A percentile compares a stretch with the other conserved stretches of the same genome.
These are phyloP conservation scores for Salvia splendens DNA, from an alignment of 257 asterid genomes.

Conservation along the genomic window DNA sequence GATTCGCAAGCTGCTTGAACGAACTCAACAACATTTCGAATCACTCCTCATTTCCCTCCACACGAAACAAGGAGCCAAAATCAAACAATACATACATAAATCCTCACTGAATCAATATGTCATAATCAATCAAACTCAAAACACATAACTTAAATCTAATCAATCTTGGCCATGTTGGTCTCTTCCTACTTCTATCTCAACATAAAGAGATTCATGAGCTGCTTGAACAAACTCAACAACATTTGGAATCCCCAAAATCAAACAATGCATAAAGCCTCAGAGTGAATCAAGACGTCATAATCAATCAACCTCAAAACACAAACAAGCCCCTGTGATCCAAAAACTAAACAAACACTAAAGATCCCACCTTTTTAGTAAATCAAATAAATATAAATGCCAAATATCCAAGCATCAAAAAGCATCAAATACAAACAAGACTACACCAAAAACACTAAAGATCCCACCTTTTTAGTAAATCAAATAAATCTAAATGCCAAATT, in stretches of 20 bases:
- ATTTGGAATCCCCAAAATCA: background rate
- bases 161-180: background rate
- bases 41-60: no score
- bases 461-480: constrained; percentile 21
- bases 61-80: background rate
- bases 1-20: no score
- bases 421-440: background rate
- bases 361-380: no score
- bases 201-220: no score
- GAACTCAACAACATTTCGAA: no score
- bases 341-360: no score
- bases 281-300: background rate
- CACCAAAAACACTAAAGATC: constrained; percentile 33
- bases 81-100: constrained; percentile 4
- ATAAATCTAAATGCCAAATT: constrained; percentile 21
- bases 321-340: background rate
- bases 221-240: no score
- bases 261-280: constrained; percentile 20
- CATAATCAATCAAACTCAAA: constrained; percentile 18
- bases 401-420: constrained; percentile 20
- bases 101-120: constrained; percentile 13
- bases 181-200: no score
- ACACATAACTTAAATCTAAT: background rate
- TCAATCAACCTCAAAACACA: constrained; percentile 22
- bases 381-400: no score